These are phyloP conservation scores for Aspergillus candidus DNA, from an alignment of 2,329 filamentous ascomycete genomes.

Conservation along the genomic window DNA sequence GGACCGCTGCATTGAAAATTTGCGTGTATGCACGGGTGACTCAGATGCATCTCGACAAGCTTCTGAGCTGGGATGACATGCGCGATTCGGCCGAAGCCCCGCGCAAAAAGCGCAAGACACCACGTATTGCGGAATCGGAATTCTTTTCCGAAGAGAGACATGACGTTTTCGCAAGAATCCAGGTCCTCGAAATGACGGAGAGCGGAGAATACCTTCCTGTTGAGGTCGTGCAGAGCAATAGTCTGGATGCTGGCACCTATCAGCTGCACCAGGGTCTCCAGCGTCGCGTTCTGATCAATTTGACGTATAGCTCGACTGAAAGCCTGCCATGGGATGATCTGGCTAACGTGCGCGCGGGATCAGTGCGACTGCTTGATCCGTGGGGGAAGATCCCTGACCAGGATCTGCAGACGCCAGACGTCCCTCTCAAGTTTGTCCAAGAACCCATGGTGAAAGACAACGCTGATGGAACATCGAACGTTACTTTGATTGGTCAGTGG, in stretches of 20 bases:
- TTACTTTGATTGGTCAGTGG: slow-evolving; percentile 89
- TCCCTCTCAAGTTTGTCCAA: slow-evolving; percentile 69
- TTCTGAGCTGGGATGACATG: slow-evolving; percentile 99
- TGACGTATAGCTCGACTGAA: slow-evolving; percentile 89
- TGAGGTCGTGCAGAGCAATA: slow-evolving; percentile 80
- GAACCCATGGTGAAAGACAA: slow-evolving; percentile 77
- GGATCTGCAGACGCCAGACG: slow-evolving; percentile 63
- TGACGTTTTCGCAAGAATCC: slow-evolving; percentile 80
- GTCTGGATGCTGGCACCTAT: slow-evolving; percentile 81
- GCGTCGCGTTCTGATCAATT: slow-evolving; percentile 74
- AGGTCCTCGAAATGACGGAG: slow-evolving; percentile 88
- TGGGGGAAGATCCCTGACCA: slow-evolving; percentile 79
- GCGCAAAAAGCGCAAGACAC: slow-evolving; percentile 53
- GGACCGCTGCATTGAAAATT: slow-evolving; percentile 70
- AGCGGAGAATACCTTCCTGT: slow-evolving; percentile 86
- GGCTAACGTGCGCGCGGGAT: slow-evolving; percentile 67
- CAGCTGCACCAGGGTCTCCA: slow-evolving; percentile 94
- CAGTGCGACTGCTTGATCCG: slow-evolving; percentile 75
- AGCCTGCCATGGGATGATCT: slow-evolving; percentile 84
- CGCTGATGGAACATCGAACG: slow-evolving; percentile 80
- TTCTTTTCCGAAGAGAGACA: slow-evolving; percentile 92
- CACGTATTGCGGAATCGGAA: slow-evolving; percentile 81
- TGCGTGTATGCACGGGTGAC: slow-evolving; percentile 90
- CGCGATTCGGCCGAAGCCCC: slow-evolving; percentile 60
- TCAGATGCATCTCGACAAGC: slow-evolving; percentile 89